These are phyloP conservation scores for Chytridium lagenaria DNA, from an alignment of 371 early-diverging fungal genomes.

Conservation along the genomic window DNA sequence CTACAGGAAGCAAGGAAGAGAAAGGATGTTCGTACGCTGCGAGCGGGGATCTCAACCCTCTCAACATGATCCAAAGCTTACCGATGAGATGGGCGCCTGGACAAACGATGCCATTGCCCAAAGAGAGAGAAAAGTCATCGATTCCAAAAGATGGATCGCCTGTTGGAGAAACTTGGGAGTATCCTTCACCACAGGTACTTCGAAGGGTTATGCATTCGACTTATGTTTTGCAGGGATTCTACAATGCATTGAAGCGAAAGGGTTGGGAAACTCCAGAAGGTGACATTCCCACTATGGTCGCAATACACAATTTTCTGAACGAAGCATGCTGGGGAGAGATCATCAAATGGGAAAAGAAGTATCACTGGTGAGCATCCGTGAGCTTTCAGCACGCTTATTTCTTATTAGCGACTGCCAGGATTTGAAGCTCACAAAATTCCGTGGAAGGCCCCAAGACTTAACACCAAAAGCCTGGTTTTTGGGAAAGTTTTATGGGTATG, in stretches of 20 bases:
- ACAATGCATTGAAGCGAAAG: conserved; percentile 93
- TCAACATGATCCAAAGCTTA: conserved; percentile 86
- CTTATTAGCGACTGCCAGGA: conserved; percentile 55
- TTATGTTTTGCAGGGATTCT: conserved; percentile 87
- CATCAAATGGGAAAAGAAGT: conserved; percentile 86
- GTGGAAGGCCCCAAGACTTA: conserved; percentile 80
- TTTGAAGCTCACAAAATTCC: conserved; percentile 81
- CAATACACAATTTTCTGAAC: conserved; percentile 97
- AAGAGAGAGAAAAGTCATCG: conserved; percentile 66
- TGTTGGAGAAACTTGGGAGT: conserved; percentile 78
- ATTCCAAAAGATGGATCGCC: conserved; percentile 58
- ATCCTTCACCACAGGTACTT: conserved; percentile 78
- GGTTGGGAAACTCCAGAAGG: conserved; percentile 91
- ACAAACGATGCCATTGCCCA: conserved; percentile 72
- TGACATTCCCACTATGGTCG: conserved; percentile 90
- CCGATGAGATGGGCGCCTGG: conserved; percentile 70
- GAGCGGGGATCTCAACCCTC: conserved; percentile 65
- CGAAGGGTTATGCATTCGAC: too few relatives aligned
- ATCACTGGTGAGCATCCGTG: conserved; percentile 62
- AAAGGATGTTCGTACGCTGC: not conserved
- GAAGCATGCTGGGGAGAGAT: conserved; percentile 95
- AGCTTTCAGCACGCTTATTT: conserved; percentile 35
- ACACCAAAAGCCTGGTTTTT: conserved; percentile 77
- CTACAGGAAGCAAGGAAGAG: not conserved
- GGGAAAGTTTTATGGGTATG: conserved; percentile 36